Percentiles rank a stretch among this genome's conserved stretches.
phyloP scores from a whole-genome alignment of 2,329 filamentous ascomycete genomes.

The Monosporascus sp. region DNA sequence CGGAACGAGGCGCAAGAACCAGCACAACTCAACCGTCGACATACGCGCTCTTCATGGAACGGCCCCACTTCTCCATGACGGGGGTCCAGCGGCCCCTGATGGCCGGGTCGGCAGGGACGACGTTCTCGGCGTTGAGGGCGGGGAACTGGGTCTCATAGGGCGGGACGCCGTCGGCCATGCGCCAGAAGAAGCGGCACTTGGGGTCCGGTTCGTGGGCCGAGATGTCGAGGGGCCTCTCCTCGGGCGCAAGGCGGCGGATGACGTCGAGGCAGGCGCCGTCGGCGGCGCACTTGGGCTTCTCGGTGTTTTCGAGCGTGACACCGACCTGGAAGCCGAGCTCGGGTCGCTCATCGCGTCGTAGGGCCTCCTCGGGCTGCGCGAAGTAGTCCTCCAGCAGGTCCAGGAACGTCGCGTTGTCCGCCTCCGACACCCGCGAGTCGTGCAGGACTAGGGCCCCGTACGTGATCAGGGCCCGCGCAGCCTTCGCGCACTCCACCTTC shows the following conservation, averaged over 20 bases:
- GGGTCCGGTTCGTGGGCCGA: constrained; percentile 52
- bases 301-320: constrained; percentile 58
- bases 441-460: constrained; percentile 57
- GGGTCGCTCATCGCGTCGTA: constrained; percentile 49
- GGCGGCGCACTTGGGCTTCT: constrained; percentile 59
- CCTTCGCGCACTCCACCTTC: constrained; percentile 47
- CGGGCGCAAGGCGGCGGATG: constrained; percentile 48
- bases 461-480: constrained; percentile 51
- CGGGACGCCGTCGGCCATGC: constrained; percentile 46
- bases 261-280: constrained; percentile 55
- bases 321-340: constrained; percentile 56
- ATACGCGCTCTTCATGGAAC: constrained; percentile 55
- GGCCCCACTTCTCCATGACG: constrained; percentile 53
- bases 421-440: constrained; percentile 52
- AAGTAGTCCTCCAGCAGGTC: constrained; percentile 63
- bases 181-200: constrained; percentile 61
- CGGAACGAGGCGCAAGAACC: no score
- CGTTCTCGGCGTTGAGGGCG: constrained; percentile 49
- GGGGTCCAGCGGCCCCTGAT: constrained; percentile 48
- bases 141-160: constrained; percentile 53
- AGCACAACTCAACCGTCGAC: constrained; percentile 17
- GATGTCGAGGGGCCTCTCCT: constrained; percentile 54
- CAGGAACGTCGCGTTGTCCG: constrained; percentile 52
- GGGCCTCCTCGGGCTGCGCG: constrained; percentile 44
- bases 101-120: constrained; percentile 44